phyloP scores from a whole-genome alignment of 1,139 yeast species.

The Geotrichum klebahnii region DNA sequence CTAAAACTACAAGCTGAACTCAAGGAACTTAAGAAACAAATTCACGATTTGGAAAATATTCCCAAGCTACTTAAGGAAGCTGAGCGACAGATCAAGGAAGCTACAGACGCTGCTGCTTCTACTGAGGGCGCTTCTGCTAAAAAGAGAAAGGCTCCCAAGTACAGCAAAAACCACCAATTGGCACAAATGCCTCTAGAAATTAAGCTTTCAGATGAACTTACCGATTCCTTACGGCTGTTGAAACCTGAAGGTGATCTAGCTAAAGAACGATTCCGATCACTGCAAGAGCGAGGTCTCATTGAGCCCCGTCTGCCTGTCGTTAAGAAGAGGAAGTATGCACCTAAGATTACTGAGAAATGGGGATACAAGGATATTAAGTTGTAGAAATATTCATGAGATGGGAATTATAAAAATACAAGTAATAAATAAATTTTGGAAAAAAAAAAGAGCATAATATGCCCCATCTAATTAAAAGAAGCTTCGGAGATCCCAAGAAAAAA shows the following conservation, averaged over 20 bases:
- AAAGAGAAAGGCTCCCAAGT: slow-evolving; percentile 34
- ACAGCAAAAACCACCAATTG: slow-evolving; percentile 49
- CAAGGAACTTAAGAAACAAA: slow-evolving; percentile 55
- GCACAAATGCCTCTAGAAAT: slow-evolving; percentile 71
- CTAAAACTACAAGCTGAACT: slow-evolving; percentile 54
- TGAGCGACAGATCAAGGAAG: slow-evolving; percentile 34
- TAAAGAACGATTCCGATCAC: slow-evolving; percentile 72
- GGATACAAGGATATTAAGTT: slow-evolving; percentile 81
- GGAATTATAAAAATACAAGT: neutral
- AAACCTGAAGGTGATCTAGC: slow-evolving; percentile 88
- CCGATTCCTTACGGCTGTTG: slow-evolving; percentile 75
- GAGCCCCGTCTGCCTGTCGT: slow-evolving; percentile 76
- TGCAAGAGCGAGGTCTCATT: slow-evolving; percentile 80
- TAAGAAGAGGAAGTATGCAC: slow-evolving; percentile 60
- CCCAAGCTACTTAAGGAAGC: slow-evolving; percentile 31
- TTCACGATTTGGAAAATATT: slow-evolving; percentile 50
- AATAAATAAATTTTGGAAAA: neutral
- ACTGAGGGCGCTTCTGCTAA: slow-evolving; percentile 22
- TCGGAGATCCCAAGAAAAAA: no score
- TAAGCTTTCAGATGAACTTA: slow-evolving; percentile 82
- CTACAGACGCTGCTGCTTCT: slow-evolving; percentile 14
- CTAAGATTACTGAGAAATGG: slow-evolving; percentile 85
- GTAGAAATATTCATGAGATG: neutral
- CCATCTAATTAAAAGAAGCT: neutral
- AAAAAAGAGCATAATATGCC: neutral